Base-by-base conservation (phyloP, 2,329 filamentous ascomycete genomes). In the Colletotrichum tofieldiae region DNA sequence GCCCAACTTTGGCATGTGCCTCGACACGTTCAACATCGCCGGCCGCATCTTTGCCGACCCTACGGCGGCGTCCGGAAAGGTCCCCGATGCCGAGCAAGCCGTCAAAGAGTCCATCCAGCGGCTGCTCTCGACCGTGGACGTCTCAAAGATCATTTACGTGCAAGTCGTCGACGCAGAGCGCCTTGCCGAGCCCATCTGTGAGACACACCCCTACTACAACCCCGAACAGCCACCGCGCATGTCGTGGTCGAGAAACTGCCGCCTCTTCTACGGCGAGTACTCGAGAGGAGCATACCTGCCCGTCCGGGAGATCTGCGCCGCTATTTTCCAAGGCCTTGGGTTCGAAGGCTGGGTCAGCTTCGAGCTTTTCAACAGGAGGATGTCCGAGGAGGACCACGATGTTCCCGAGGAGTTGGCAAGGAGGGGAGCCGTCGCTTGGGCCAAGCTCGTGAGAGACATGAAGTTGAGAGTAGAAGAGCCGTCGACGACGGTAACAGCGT, bases 21-120 rank as follows among this genome's bases (percentile, higher is more conserved):
- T 95, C 32, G 93, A 95, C 80, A 94, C 91, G 0, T 95, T 94
- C 83, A 94, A 95, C 80, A 92, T 95, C 71, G 89, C 92, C 0
- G 93, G 89, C 0, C 83, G 90, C 7, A 88, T 94, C 71, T 95
- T 89, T 75, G 93, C 91, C 0, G 93, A 95, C 76, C 93, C 93
- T 0, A 83, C 83, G 0, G 52, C 72, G 14, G 54, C 71, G 7
- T 49, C 73, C 29, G 89, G 92, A 3, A 86, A 85, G 75, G 88
- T 84, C 0, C 74, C 81, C 0, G 84, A 89, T 72, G 91, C 89
- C 9, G 89, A 92, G 2, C 81, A 83, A 6, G 87, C 85, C 0
- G 85, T 93, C 1, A 79, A 81, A 9, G 82, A 83, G 1, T 92
- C 91, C 0, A 80, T 94, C 54, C 79, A 83, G 41, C 83, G 86